These are phyloP conservation scores for Calonectria naviculata DNA, from an alignment of 2,329 filamentous ascomycete genomes.

Conservation along the genomic window DNA sequence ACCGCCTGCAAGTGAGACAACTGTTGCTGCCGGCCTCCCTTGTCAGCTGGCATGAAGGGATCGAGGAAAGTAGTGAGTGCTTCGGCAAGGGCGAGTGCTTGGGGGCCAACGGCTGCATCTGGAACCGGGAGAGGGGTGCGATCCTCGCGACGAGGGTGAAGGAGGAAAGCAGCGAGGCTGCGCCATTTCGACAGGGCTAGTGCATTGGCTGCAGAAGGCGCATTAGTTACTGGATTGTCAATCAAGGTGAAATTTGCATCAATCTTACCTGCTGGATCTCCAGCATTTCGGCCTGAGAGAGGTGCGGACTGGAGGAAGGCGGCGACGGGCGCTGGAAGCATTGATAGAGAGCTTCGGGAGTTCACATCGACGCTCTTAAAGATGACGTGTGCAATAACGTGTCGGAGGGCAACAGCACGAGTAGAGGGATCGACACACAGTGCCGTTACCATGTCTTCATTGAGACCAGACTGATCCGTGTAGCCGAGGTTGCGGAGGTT, in stretches of 20 bases:
- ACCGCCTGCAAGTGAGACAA: conserved; percentile 51
- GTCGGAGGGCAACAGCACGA: conserved; percentile 47
- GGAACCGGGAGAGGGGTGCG: conserved; percentile 47
- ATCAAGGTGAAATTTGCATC: background rate
- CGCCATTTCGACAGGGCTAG: conserved; percentile 55
- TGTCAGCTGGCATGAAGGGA: conserved; percentile 44
- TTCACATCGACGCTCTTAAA: conserved; percentile 49
- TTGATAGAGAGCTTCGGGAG: conserved; percentile 42
- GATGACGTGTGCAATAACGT: conserved; percentile 49
- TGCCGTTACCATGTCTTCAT: conserved; percentile 34
- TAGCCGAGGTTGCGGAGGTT: conserved; percentile 43
- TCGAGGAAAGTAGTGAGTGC: conserved; percentile 48
- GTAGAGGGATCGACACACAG: conserved; percentile 47
- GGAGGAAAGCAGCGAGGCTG: conserved; percentile 54
- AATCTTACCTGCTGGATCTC: conserved; percentile 20
- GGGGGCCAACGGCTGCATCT: conserved; percentile 41
- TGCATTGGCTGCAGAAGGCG: conserved; percentile 24
- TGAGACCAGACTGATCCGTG: conserved; percentile 1
- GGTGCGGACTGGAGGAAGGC: conserved; percentile 44
- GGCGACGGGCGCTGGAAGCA: conserved; percentile 49
- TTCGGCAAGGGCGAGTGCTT: conserved; percentile 45
- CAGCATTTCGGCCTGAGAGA: conserved; percentile 9
- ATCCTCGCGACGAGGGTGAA: conserved; percentile 51
- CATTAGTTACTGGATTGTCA: background rate
- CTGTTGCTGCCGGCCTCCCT: conserved; percentile 44